A percentile compares a stretch with the other conserved stretches of the same genome.
Evolutionary conservation across 2,329 filamentous ascomycete species (phyloP).

Genomic region (Pyrenophora tritici-repentis): DNA sequence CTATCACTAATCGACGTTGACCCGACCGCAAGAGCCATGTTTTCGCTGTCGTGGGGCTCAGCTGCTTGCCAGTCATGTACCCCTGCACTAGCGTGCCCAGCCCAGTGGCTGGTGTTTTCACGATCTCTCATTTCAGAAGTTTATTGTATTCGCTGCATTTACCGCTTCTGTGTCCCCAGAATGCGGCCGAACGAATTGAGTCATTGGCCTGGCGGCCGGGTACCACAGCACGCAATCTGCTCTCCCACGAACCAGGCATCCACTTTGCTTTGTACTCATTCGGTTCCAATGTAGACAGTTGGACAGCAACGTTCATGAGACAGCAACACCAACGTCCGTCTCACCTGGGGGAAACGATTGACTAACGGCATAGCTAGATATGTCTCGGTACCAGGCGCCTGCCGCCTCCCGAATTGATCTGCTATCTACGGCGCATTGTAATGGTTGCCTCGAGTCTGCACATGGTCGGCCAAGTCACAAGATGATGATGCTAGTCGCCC

Average conservation of each 20-base stretch:
- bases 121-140: conserved; percentile 5
- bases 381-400: neutral
- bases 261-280: conserved; percentile 3
- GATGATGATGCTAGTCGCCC: neutral
- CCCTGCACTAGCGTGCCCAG: conserved; percentile 17
- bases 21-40: neutral
- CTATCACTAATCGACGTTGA: neutral
- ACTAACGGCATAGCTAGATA: neutral
- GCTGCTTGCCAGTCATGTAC: conserved; percentile 20
- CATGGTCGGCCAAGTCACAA: neutral
- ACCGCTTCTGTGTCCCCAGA: conserved; percentile 7
- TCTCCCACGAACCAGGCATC: conserved; percentile 1
- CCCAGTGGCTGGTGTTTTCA: conserved; percentile 7
- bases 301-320: conserved; percentile 8
- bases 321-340: conserved; percentile 5
- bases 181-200: conserved; percentile 6
- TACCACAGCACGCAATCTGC: conserved; percentile 6
- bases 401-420: neutral
- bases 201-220: conserved; percentile 4
- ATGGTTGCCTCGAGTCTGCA: neutral
- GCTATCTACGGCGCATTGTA: neutral
- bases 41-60: conserved; percentile 12
- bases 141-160: conserved; percentile 10
- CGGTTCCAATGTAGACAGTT: neutral
- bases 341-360: conserved; percentile 1